Evolutionary conservation across 495 filamentous ascomycete genomes (phyloP).

Genomic region (Neurospora sp.): DNA sequence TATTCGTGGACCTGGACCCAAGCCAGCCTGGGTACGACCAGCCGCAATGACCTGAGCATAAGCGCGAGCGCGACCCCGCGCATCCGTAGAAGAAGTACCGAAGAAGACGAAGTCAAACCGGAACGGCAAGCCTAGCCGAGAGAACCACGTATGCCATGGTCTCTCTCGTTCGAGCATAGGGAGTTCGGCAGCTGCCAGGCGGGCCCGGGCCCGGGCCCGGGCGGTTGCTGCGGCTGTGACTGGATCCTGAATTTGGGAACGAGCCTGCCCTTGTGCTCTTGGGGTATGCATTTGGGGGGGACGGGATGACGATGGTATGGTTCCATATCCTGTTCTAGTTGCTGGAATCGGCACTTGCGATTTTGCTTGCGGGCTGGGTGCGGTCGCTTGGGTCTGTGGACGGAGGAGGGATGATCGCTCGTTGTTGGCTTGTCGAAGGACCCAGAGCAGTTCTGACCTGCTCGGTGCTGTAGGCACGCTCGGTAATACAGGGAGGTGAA

Average conservation of each 20-base stretch:
- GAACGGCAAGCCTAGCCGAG: neutral
- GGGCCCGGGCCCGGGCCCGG: neutral
- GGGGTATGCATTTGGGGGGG: neutral
- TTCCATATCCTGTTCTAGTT: neutral
- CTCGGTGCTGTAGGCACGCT: neutral
- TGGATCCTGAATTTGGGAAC: neutral
- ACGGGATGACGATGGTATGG: neutral
- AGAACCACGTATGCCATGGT: neutral
- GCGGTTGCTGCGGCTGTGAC: neutral
- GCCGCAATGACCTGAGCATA: rapidly evolving
- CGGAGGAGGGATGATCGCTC: neutral
- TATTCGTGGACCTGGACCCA: neutral
- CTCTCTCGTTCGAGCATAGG: neutral
- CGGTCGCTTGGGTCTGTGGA: neutral
- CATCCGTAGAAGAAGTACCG: rapidly evolving
- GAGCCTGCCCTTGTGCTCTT: neutral
- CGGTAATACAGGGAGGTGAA: neutral
- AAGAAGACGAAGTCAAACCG: neutral
- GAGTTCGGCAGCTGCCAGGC: neutral
- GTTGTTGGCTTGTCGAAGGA: neutral
- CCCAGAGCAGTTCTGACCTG: neutral
- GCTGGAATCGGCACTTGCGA: neutral
- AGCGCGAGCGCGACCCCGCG: neutral
- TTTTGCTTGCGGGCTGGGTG: neutral
- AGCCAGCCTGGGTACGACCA: neutral